Evolutionary conservation across 148 eudicot species (phyloP), one percentile per base, ranked within the genome.

Genomic region (Cornus suecica): DNA sequence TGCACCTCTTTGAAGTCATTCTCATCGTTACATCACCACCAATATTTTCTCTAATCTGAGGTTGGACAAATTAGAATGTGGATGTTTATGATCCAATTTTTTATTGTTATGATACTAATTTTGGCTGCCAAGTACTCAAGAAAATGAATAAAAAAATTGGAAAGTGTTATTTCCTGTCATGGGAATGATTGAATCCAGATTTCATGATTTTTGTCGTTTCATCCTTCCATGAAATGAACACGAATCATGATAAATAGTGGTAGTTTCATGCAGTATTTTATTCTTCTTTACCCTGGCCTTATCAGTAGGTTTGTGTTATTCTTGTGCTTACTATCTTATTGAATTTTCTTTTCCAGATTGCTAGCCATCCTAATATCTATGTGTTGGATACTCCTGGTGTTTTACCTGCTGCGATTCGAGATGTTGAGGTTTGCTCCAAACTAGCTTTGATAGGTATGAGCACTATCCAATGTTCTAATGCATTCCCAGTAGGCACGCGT

Each of bases 341-440:
- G 22, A 52, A 58, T 18, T 58, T 58, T 20, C 23, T 18, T 73
- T 78, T 83, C 45, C 92, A 94, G 98, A 83, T 94, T 77, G 96
- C 89, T 42, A 94, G 98, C 87, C 97, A 90, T 85, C 98, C 98
- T 76, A 94, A 79, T 82, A 84, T 92, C 45, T 94, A 90, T 78
- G 81, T 94, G 75, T 69, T 94, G 80, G 98, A 94, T 78, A 88
- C 98, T 42, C 98, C 98, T 75, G 94, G 98, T 41, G 65, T 92
- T 80, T 84, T 94, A 79, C 87, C 96, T 67, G 87, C 89, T 58
- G 85, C 79, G 73, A 84, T 92, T 65, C 42, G 67, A 51, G 89
- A 87, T 78, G 70, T 56, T 18, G 83, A 86, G 70, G 81, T 88
- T 66, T 86, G 89, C 80, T 84, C 89, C 73, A 94, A 87, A 76